phyloP scores from a whole-genome alignment of 1,284 basidiomycete species.

The Cutaneotrichosporon sp. region DNA sequence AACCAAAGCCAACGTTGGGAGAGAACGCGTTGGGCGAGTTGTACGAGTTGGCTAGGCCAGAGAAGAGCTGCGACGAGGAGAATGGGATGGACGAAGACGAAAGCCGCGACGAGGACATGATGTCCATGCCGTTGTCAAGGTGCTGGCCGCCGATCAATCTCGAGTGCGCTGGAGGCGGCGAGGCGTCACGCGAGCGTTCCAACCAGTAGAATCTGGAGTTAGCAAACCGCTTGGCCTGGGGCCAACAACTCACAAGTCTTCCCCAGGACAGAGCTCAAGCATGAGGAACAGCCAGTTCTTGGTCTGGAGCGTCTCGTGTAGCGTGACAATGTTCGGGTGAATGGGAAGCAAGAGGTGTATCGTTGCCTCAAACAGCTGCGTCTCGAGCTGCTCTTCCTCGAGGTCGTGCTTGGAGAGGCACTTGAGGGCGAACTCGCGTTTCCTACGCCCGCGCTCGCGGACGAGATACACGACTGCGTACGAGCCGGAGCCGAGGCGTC shows the following conservation, averaged over 20 bases:
- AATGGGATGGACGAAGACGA: slow-evolving; percentile 53
- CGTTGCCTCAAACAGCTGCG: slow-evolving; percentile 88
- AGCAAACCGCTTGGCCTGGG: slow-evolving; percentile 5
- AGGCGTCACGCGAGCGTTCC: slow-evolving; percentile 84
- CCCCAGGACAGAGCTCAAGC: slow-evolving; percentile 91
- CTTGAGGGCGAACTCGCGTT: slow-evolving; percentile 88
- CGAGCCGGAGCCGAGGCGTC: slow-evolving; percentile 79
- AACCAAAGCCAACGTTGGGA: slow-evolving; percentile 18
- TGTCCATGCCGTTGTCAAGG: slow-evolving; percentile 27
- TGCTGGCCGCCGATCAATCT: slow-evolving; percentile 49
- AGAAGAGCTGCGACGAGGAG: slow-evolving; percentile 48
- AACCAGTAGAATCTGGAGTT: slow-evolving; percentile 81
- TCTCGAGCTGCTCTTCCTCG: slow-evolving; percentile 75
- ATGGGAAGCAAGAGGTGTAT: slow-evolving; percentile 90
- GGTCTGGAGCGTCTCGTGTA: slow-evolving; percentile 84
- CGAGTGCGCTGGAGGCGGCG: slow-evolving; percentile 59
- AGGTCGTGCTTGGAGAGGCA: slow-evolving; percentile 91
- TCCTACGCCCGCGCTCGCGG: slow-evolving; percentile 76
- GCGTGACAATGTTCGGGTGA: slow-evolving; percentile 92
- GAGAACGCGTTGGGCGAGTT: slow-evolving; percentile 42
- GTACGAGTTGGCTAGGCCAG: slow-evolving; percentile 38
- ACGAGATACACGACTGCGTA: slow-evolving; percentile 94
- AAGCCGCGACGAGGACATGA: slow-evolving; percentile 50
- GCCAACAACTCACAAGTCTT: slow-evolving; percentile 60
- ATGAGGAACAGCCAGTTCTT: slow-evolving; percentile 74